phyloP scores from a whole-genome alignment of 164 flowering plant genomes.

The Sextonia rubra region DNA sequence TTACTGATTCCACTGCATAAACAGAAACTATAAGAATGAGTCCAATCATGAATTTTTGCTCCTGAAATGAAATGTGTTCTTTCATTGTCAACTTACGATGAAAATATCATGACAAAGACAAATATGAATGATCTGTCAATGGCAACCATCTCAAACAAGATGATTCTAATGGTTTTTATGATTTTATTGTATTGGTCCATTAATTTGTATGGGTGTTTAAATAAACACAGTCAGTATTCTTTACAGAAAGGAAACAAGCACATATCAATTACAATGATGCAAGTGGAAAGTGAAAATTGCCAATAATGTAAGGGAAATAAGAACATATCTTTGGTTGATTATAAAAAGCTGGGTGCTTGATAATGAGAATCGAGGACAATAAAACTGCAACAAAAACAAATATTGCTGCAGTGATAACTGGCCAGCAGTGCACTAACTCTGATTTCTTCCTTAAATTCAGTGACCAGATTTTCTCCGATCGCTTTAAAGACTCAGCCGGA shows the following conservation, averaged over 20 bases:
- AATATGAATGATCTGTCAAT: too few species aligned
- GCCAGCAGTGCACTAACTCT: constrained; percentile 48
- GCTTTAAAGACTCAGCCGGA: constrained; percentile 49
- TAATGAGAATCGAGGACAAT: constrained; percentile 71
- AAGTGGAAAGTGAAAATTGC: not conserved
- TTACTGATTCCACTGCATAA: constrained; percentile 91
- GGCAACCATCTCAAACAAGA: too few species aligned
- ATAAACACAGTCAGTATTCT: too few species aligned
- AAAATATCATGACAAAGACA: not conserved
- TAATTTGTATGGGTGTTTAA: not conserved
- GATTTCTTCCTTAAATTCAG: constrained; percentile 33
- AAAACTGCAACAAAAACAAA: constrained; percentile 76
- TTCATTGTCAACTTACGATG: not conserved
- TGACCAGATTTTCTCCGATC: constrained; percentile 41
- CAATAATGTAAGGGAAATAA: constrained; percentile 13
- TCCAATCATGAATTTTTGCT: constrained; percentile 92
- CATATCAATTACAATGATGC: too few species aligned
- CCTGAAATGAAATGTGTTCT: constrained; percentile 49
- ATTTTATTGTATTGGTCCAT: too few species aligned
- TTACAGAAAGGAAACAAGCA: too few species aligned
- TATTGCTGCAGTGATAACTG: constrained; percentile 67
- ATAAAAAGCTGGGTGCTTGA: constrained; percentile 85
- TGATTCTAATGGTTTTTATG: too few species aligned
- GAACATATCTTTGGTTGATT: constrained; percentile 86
- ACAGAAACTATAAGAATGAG: constrained; percentile 96